A percentile compares a stretch with the other conserved stretches of the same genome.
These are phyloP conservation scores for Vitis amurensis DNA, from an alignment of 164 flowering plant genomes.

Conservation along the genomic window DNA sequence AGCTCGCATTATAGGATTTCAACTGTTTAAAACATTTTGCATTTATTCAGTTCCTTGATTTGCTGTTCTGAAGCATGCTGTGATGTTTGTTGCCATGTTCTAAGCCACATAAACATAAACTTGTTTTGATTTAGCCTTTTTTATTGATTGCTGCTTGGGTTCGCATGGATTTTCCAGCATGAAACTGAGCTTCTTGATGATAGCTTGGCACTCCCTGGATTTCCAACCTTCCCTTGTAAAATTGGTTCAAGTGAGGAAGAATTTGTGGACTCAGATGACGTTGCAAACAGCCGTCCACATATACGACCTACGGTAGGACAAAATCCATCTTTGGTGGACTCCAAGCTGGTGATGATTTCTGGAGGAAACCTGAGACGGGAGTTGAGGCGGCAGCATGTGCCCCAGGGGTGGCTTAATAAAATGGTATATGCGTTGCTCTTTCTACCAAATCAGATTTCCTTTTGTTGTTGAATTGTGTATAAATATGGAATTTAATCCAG, in stretches of 20 bases:
- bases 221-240: constrained; percentile 48
- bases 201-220: constrained; percentile 73
- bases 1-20: too few species aligned
- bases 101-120: neutral
- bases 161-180: constrained; percentile 34
- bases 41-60: neutral
- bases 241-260: constrained; percentile 86
- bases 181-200: constrained; percentile 89
- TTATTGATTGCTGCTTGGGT: neutral
- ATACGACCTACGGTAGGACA: constrained; percentile 42
- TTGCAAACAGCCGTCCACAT: constrained; percentile 44
- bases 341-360: constrained; percentile 46
- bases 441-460: neutral
- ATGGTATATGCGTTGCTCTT: constrained; percentile 40
- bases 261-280: constrained; percentile 78
- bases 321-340: constrained; percentile 42
- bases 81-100: neutral
- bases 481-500: constrained; percentile 39
- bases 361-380: constrained; percentile 58
- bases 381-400: constrained; percentile 46
- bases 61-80: neutral
- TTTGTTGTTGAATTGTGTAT: neutral
- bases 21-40: too few species aligned
- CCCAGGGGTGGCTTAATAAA: constrained; percentile 76
- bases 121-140: neutral